phyloP scores from a whole-genome alignment of 2,329 filamentous ascomycete species.

The Trichoderma koningii region DNA sequence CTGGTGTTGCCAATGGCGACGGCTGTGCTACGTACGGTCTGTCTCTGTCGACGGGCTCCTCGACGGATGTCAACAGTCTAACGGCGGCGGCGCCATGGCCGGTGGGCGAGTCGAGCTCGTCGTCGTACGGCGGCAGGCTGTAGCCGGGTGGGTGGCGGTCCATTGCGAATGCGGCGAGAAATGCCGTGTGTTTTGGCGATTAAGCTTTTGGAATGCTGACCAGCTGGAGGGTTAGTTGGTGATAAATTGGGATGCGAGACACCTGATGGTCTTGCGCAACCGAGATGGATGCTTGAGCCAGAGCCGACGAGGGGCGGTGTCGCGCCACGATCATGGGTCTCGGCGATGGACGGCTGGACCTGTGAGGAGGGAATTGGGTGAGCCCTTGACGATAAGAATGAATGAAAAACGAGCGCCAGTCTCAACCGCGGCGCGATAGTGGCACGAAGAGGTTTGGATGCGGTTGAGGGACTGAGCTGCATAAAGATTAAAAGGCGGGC shows the following conservation, averaged over 20 bases:
- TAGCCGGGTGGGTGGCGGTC: conserved; percentile 59
- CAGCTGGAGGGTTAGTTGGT: not conserved
- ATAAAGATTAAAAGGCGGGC: conserved; percentile 24
- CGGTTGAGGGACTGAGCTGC: not conserved
- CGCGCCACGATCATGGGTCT: conserved; percentile 9
- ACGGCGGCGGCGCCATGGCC: conserved; percentile 56
- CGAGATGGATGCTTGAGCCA: not conserved
- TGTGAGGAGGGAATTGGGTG: not conserved
- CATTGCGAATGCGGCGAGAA: conserved; percentile 42
- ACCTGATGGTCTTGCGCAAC: conserved; percentile 17
- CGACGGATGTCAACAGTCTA: conserved; percentile 63
- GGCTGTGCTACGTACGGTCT: conserved; percentile 26
- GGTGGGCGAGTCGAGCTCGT: conserved; percentile 51
- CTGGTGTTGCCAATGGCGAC: conserved; percentile 26
- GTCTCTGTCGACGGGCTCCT: conserved; percentile 48
- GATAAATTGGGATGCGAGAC: not conserved
- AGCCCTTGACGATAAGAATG: not conserved
- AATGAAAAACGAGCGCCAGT: not conserved
- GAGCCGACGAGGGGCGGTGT: not conserved
- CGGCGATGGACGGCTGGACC: not conserved
- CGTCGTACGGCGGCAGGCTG: conserved; percentile 56
- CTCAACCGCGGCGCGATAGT: not conserved
- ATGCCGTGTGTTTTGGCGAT: conserved; percentile 14
- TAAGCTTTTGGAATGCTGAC: conserved; percentile 24
- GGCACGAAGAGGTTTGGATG: conserved; percentile 4